Evolutionary conservation across 2,329 filamentous ascomycete species (phyloP).

Genomic region (Apiospora malaysiana): DNA sequence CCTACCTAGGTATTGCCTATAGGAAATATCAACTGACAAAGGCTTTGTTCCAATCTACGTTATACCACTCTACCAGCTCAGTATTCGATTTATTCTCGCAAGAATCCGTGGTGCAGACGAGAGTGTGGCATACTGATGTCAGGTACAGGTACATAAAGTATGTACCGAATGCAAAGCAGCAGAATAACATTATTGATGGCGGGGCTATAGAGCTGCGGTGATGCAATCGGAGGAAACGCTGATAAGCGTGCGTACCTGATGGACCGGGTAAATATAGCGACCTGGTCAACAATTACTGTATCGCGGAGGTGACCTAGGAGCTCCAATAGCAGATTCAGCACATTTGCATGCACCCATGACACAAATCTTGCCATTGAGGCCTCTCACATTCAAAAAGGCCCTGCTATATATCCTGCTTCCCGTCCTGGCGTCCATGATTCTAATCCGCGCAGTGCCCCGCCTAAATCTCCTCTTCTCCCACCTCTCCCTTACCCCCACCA

Average conservation of each 20-base stretch:
- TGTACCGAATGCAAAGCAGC: not conserved
- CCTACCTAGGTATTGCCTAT: too few relatives aligned
- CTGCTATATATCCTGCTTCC: slow-evolving; percentile 1
- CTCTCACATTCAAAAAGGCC: not conserved
- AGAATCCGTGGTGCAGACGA: too few relatives aligned
- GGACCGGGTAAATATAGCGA: slow-evolving; percentile 6
- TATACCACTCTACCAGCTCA: too few relatives aligned
- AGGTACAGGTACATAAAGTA: not conserved
- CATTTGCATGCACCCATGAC: not conserved
- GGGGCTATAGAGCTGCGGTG: slow-evolving; percentile 6
- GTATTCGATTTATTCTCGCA: too few relatives aligned
- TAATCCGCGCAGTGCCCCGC: slow-evolving; percentile 22
- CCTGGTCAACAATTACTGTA: slow-evolving; percentile 4
- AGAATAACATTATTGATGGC: not conserved
- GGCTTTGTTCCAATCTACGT: too few relatives aligned
- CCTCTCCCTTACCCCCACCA: slow-evolving; percentile 27
- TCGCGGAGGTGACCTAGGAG: not conserved
- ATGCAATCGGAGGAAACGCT: not conserved
- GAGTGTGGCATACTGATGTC: not conserved
- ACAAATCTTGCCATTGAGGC: slow-evolving; percentile 1
- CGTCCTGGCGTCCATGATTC: slow-evolving; percentile 19
- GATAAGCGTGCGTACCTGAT: not conserved
- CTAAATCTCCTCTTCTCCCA: slow-evolving; percentile 21
- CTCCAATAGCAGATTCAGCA: not conserved
- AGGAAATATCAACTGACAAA: too few relatives aligned